Evolutionary conservation across 257 asterid species (phyloP).

Genomic region (Misopates orontium): DNA sequence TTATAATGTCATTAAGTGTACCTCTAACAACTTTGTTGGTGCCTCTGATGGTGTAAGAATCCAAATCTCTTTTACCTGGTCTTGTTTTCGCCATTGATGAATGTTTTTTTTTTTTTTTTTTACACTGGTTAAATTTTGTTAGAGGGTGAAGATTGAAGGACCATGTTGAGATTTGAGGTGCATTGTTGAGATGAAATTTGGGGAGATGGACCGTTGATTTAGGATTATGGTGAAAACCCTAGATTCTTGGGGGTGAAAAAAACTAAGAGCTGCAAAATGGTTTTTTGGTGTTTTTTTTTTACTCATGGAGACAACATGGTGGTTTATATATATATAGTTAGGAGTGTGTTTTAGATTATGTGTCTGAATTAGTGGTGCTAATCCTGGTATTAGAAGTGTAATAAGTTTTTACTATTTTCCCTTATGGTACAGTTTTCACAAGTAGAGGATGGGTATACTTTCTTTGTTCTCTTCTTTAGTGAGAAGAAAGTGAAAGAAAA

Average conservation of each 20-base stretch:
- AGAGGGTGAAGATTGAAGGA: background rate
- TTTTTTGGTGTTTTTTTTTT: no score
- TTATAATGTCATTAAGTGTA: conserved; percentile 12
- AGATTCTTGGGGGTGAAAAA: conserved; percentile 5
- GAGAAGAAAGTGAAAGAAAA: no score
- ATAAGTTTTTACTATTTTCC: no score
- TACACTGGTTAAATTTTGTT: background rate
- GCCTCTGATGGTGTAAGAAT: conserved; percentile 53
- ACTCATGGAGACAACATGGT: background rate
- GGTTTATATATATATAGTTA: no score
- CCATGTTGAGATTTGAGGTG: background rate
- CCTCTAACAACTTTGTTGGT: conserved; percentile 59
- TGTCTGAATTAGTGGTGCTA: no score
- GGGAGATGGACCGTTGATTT: background rate
- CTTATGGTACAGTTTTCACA: no score
- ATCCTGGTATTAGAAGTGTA: no score
- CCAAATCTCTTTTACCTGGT: conserved; percentile 47
- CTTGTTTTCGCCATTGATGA: conserved; percentile 53
- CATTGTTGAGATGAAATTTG: background rate
- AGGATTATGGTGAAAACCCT: conserved; percentile 25
- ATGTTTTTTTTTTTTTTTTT: no score
- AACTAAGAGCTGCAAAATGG: no score
- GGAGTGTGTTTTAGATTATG: no score
- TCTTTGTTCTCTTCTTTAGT: no score
- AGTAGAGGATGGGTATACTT: no score